A percentile compares a stretch with the other conserved stretches of the same genome.
phyloP scores from a whole-genome alignment of 805 yeast genomes.

The Starmera quercuum region DNA sequence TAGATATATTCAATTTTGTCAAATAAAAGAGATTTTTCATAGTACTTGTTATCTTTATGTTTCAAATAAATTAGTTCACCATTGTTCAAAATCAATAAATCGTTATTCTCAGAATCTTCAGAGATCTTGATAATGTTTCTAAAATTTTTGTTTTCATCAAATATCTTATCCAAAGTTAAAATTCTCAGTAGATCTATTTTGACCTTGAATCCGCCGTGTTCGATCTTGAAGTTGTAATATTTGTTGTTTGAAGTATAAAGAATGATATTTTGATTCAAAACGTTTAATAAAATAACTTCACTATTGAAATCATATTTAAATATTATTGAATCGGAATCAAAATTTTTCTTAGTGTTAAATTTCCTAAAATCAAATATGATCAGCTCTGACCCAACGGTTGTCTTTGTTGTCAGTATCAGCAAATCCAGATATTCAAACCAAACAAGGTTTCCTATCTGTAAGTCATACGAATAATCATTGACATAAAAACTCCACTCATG shows the following conservation, averaged over 20 bases:
- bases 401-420: slow-evolving; percentile 13
- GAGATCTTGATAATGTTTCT: slow-evolving; percentile 10
- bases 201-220: slow-evolving; percentile 7
- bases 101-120: slow-evolving; percentile 7
- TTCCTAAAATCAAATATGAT: slow-evolving; percentile 18
- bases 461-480: slow-evolving; percentile 17
- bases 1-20: slow-evolving; percentile 18
- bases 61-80: slow-evolving; percentile 18
- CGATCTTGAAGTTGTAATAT: slow-evolving; percentile 17
- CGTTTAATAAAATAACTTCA: slow-evolving; percentile 12
- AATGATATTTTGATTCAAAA: slow-evolving; percentile 14
- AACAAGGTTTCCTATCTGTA: slow-evolving; percentile 10
- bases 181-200: slow-evolving; percentile 15
- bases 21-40: slow-evolving; percentile 13
- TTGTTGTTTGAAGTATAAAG: slow-evolving; percentile 11
- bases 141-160: slow-evolving; percentile 3
- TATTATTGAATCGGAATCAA: slow-evolving; percentile 17
- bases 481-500: slow-evolving; percentile 20
- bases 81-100: slow-evolving; percentile 15
- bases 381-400: slow-evolving; percentile 12
- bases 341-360: slow-evolving; percentile 8
- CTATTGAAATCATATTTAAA: slow-evolving; percentile 21
- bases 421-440: slow-evolving; percentile 14
- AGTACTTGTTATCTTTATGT: slow-evolving; percentile 1
- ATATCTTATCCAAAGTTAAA: slow-evolving; percentile 10